Conservation (phyloP, 2,329 filamentous ascomycete species). For the Xylaria sp. region DNA sequence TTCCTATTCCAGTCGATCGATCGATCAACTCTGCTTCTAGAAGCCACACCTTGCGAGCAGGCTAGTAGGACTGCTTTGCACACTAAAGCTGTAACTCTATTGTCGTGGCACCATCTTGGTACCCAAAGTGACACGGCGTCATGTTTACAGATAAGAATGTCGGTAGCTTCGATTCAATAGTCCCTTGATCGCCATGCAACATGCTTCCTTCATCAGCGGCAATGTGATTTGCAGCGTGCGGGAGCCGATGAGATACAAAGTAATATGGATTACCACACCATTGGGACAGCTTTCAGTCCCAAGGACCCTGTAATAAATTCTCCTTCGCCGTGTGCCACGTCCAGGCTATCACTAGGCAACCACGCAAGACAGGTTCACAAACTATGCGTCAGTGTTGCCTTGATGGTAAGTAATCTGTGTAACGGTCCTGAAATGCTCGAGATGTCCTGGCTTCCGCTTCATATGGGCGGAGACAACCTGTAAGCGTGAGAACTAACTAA, state of each 20-base stretch:
- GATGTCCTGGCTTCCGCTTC: conserved; percentile 38
- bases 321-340: conserved; percentile 34
- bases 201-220: conserved; percentile 34
- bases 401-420: conserved; percentile 32
- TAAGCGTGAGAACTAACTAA: conserved; percentile 43
- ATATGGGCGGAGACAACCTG: conserved; percentile 38
- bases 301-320: conserved; percentile 35
- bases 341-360: conserved; percentile 34
- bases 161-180: conserved; percentile 41
- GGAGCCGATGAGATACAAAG: conserved; percentile 42
- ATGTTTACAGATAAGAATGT: conserved; percentile 24
- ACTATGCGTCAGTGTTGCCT: conserved; percentile 23
- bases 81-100: conserved; percentile 32
- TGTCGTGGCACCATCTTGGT: conserved; percentile 43
- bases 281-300: conserved; percentile 42
- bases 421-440: conserved; percentile 29
- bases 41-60: conserved; percentile 24
- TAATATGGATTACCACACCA: conserved; percentile 38
- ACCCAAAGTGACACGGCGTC: conserved; percentile 49
- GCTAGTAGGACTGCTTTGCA: conserved; percentile 38
- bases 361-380: conserved; percentile 28
- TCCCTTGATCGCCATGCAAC: conserved; percentile 36
- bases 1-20: not conserved
- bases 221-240: conserved; percentile 37
- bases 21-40: conserved; percentile 18